Evolutionary conservation across 345 rosid species (phyloP).

Genomic region (Syzygium jambos): DNA sequence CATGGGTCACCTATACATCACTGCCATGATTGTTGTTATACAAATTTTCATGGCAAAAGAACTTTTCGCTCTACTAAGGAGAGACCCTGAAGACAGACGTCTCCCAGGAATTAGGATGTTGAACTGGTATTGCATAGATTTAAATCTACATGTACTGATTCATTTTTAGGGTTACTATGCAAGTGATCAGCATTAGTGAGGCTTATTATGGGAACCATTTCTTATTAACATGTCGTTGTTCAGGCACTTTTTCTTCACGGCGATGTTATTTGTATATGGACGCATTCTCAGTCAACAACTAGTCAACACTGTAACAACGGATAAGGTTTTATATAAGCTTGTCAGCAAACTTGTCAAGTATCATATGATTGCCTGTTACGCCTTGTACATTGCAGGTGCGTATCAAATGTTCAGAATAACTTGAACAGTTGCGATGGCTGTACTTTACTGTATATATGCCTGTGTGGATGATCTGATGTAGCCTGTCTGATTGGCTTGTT

Average conservation of each 20-base stretch:
- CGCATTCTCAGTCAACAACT: conserved; percentile 91
- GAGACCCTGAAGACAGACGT: conserved; percentile 70
- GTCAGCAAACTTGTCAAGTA: conserved; percentile 80
- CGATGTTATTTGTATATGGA: conserved; percentile 92
- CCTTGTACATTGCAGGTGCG: conserved; percentile 75
- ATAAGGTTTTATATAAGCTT: conserved; percentile 69
- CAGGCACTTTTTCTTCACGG: conserved; percentile 99
- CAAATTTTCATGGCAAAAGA: conserved; percentile 93
- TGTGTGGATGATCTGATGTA: background rate
- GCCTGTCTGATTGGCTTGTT: background rate
- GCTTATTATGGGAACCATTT: background rate
- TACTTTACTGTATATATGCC: background rate
- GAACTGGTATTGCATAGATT: conserved; percentile 50
- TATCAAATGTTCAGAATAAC: background rate
- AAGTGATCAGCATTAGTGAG: background rate
- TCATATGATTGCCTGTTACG: conserved; percentile 88
- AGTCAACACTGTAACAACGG: conserved; percentile 78
- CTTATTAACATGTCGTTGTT: conserved; percentile 5
- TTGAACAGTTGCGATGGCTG: background rate
- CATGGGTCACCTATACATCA: conserved; percentile 94
- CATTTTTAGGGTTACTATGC: background rate
- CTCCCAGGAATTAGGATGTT: conserved; percentile 85
- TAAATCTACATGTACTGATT: background rate
- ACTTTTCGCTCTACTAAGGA: conserved; percentile 77
- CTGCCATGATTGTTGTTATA: conserved; percentile 95